Evolutionary conservation across 176 grass and related monocot species (phyloP).

Genomic region (Lolium perenne): DNA sequence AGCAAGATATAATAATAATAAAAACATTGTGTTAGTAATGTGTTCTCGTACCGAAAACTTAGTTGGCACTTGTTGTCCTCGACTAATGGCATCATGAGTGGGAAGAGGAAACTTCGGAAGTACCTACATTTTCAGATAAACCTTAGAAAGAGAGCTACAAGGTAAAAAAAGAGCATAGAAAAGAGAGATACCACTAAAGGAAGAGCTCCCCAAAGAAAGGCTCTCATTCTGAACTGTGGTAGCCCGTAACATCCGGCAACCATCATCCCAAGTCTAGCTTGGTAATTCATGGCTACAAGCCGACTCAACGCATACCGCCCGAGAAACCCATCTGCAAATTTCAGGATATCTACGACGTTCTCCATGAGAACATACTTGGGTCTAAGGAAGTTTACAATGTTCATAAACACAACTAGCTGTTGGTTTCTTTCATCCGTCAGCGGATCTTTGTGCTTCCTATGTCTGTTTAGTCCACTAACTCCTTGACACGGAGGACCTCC

Average conservation of each 20-base stretch:
- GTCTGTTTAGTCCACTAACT: slow-evolving; percentile 56
- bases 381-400: slow-evolving; percentile 65
- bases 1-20: background rate
- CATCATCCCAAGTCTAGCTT: slow-evolving; percentile 64
- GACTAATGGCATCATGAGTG: slow-evolving; percentile 62
- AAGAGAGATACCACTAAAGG: slow-evolving; percentile 54
- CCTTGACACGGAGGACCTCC: background rate
- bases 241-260: slow-evolving; percentile 69
- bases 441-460: slow-evolving; percentile 40
- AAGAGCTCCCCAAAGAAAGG: slow-evolving; percentile 65
- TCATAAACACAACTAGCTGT: slow-evolving; percentile 69
- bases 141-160: background rate
- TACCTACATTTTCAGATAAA: slow-evolving; percentile 42
- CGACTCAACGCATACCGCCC: slow-evolving; percentile 58
- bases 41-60: slow-evolving; percentile 56
- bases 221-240: slow-evolving; percentile 66
- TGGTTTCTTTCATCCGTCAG: slow-evolving; percentile 64
- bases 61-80: slow-evolving; percentile 42
- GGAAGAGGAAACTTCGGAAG: slow-evolving; percentile 70
- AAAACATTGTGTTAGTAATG: background rate
- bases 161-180: background rate
- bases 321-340: slow-evolving; percentile 64
- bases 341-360: slow-evolving; percentile 75
- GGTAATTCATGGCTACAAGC: slow-evolving; percentile 63
- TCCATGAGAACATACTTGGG: slow-evolving; percentile 74